Conservation (phyloP, 352 stramenopile species). For the Porosira glacialis region DNA sequence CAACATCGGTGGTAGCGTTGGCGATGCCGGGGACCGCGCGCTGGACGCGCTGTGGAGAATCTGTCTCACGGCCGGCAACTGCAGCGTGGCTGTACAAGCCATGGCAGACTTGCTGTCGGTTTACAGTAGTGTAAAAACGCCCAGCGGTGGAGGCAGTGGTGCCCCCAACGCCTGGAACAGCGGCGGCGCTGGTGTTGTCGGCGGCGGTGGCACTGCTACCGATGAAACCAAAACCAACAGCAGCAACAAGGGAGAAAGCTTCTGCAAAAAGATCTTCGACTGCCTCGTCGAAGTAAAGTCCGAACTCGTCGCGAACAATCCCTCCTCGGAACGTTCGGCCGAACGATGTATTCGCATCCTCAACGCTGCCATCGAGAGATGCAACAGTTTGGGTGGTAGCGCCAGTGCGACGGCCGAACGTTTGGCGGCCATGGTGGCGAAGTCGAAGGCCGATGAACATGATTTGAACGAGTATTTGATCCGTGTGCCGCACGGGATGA, state of each 20-base stretch:
- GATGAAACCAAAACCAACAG: constrained; percentile 9
- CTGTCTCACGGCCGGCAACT: constrained; percentile 63
- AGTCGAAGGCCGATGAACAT: not conserved
- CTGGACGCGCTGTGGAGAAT: constrained; percentile 80
- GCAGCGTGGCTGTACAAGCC: constrained; percentile 65
- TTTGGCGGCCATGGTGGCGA: constrained; percentile 13
- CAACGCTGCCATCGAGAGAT: constrained; percentile 69
- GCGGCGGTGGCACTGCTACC: not conserved
- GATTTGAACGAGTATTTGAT: constrained; percentile 43
- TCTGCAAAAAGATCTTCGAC: constrained; percentile 74
- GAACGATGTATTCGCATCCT: constrained; percentile 79
- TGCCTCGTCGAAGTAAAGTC: constrained; percentile 67
- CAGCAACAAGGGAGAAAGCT: constrained; percentile 32
- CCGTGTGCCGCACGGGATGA: constrained; percentile 70
- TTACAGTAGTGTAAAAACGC: constrained; percentile 38
- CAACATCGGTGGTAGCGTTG: no score
- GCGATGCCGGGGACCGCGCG: constrained; percentile 38
- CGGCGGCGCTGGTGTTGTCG: not conserved
- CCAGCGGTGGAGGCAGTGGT: not conserved
- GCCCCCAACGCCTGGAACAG: constrained; percentile 1
- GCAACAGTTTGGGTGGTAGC: constrained; percentile 42
- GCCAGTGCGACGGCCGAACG: constrained; percentile 30
- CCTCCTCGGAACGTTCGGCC: constrained; percentile 54
- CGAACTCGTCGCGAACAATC: constrained; percentile 48
- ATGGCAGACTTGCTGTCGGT: constrained; percentile 77